Evolutionary conservation across 805 yeast genomes (phyloP), one percentile per base, ranked within the genome.

Genomic region (Helenozyma baotianmanensis): DNA sequence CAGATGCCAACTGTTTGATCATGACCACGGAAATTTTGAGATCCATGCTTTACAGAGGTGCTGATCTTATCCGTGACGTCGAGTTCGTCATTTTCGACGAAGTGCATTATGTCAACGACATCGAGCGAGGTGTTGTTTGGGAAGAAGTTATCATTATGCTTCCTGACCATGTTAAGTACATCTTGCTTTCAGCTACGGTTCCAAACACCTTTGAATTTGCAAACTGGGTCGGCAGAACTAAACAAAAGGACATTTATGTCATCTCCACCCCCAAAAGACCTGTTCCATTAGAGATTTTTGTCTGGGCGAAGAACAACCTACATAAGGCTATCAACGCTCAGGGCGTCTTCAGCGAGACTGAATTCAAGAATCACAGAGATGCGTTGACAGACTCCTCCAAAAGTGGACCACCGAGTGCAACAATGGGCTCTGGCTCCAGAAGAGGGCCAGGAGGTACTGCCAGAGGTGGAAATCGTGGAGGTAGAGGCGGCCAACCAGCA

Each of bases 161-260:
- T 21, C 98, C 98, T 0, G 96, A 89, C 43, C 97, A 92, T 54
- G 92, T 92, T 38, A 90, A 90, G 52, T 83, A 85, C 48, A 87
- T 92, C 42, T 65, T 92, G 25, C 68, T 92, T 24, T 86, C 96
- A 9, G 99, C 99, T 4, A 92, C 99, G 0, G 97, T 92, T 6
- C 98, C 99, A n/a, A 92, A 92, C 55, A 90, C 98, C 0, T 83
- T 75, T 54, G 99, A 92, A 54, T 92, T 92, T 70, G 99, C 99
- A 7, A 85, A 82, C 44, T 92, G 99, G 99, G 90, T 92, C 13
- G 97, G 99, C 4, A 73, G 98, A 58, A 92, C 98, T 0, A 92
- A 92, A 54, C 89, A 86, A 48, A 90, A 89, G 56, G 95, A 92
- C 51, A 90, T 92, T 7, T 90, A 92, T 50, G 98, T 92, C 29